Percentiles rank a stretch among this genome's conserved stretches.
These are phyloP conservation scores for Diospyros kaki DNA, from an alignment of 148 eudicot genomes.

Conservation along the genomic window DNA sequence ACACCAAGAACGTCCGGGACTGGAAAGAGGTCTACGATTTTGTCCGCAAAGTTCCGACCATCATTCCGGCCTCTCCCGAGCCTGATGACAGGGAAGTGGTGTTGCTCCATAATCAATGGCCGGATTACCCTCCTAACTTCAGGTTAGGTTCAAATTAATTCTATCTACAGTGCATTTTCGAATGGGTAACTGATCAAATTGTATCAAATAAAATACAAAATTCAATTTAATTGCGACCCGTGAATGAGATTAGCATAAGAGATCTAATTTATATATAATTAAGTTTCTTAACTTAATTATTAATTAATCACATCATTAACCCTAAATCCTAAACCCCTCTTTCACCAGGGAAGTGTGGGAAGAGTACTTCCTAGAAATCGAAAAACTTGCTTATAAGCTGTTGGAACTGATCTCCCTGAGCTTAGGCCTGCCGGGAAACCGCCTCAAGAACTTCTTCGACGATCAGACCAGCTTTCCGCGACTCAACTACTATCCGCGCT, in stretches of 20 bases:
- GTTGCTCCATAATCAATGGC: constrained; percentile 7
- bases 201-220: too few relatives aligned
- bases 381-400: constrained; percentile 19
- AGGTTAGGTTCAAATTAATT: background rate
- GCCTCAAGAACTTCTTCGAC: constrained; percentile 19
- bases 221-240: too few relatives aligned
- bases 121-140: constrained; percentile 12
- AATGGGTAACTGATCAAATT: too few relatives aligned
- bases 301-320: too few relatives aligned
- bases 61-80: constrained; percentile 7
- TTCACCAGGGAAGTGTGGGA: constrained; percentile 27
- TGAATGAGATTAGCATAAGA: too few relatives aligned
- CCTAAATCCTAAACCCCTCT: too few relatives aligned
- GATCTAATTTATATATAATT: too few relatives aligned
- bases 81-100: background rate
- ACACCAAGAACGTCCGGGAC: constrained; percentile 17
- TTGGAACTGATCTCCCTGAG: constrained; percentile 27
- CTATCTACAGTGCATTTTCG: too few relatives aligned
- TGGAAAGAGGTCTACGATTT: constrained; percentile 23
- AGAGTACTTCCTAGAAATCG: constrained; percentile 24
- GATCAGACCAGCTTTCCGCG: constrained; percentile 30
- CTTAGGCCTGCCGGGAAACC: constrained; percentile 18
- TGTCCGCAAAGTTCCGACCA: background rate
- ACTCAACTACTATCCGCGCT: constrained; percentile 41
- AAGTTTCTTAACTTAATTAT: too few relatives aligned